Evolutionary conservation across 768 basidiomycete genomes (phyloP), one percentile per base, ranked within the genome.

Genomic region (Leccinellum albellum): DNA sequence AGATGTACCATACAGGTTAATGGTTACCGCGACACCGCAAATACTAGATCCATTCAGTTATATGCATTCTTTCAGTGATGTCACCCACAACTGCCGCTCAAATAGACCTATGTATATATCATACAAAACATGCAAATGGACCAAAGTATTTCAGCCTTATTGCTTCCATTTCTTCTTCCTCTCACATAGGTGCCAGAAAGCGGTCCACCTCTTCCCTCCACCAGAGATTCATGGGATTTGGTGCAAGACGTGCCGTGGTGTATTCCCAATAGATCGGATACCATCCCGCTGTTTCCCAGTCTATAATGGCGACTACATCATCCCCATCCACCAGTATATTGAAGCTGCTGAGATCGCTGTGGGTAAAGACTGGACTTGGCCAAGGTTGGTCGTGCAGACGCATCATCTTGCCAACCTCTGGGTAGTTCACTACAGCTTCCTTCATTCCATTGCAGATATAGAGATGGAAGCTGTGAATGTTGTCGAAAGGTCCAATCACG

Each of bases 271-370:
- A 54, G n/a, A 7, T 8, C 33, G 32, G 45, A 50, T 51, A 50
- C 55, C 49, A 56, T n/a, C 55, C 42, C 0, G 44, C 21, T 1
- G 42, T 51, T 46, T 56, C 55, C 55, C 49, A 51, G 12, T 51
- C 55, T 7, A 51, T 20, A 12, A 51, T 51, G 6, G 44, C 50
- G 10, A 56, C 44, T 1, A 51, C 23, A 0, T 21, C 4, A 2
- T 56, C 32, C 0, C 32, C 50, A 3, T 12, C 4, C 1, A 33
- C 50, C 2, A 51, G 13, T 3, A 35, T 35, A 7, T 35, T 35
- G 33, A 35, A 35, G 33, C 44, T 45, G n/a, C 50, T 56, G 10
- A 51, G 24, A 12, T 56, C 50, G 0, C 24, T 44, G 10, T 56
- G 50, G 6, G 50, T 51, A 7, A 51, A 46, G 1, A 51, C 23